Percentiles rank a stretch among this genome's conserved stretches.
These are phyloP conservation scores for Saksenaea oblongispora DNA, from an alignment of 371 early-diverging fungal genomes.

Conservation along the genomic window DNA sequence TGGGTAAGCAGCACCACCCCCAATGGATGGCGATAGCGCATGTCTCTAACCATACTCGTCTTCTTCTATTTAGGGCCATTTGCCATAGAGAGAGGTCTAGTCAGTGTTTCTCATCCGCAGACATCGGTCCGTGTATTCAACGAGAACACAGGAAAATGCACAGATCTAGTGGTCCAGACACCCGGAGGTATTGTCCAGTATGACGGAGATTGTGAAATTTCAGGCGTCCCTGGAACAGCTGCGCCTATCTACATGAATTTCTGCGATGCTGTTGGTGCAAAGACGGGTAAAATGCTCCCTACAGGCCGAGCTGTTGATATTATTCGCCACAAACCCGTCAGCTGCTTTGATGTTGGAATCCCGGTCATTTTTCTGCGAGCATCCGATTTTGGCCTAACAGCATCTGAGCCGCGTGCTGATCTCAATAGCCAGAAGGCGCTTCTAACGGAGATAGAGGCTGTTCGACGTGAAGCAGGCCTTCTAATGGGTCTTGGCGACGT, in stretches of 20 bases:
- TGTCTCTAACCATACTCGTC: neutral
- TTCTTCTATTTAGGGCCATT: neutral
- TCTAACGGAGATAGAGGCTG: neutral
- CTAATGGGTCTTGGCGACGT: neutral
- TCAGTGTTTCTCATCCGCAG: neutral
- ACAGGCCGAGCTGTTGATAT: neutral
- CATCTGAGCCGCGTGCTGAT: neutral
- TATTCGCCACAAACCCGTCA: neutral
- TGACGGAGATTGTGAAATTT: neutral
- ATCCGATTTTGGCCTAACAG: neutral
- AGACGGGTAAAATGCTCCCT: neutral
- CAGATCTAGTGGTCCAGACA: neutral
- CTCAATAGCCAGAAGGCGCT: neutral
- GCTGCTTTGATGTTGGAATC: neutral
- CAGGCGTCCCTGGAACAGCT: neutral
- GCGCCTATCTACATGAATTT: neutral
- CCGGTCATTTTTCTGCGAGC: neutral
- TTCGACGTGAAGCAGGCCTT: neutral
- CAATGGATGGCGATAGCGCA: too few relatives aligned
- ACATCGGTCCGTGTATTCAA: neutral
- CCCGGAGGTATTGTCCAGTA: neutral
- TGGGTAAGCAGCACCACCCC: too few relatives aligned
- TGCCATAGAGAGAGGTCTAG: neutral
- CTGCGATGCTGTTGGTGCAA: neutral
- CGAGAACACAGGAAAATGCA: neutral